Base-by-base conservation (phyloP, 2,329 filamentous ascomycete species). In the Colletotrichum tofieldiae region DNA sequence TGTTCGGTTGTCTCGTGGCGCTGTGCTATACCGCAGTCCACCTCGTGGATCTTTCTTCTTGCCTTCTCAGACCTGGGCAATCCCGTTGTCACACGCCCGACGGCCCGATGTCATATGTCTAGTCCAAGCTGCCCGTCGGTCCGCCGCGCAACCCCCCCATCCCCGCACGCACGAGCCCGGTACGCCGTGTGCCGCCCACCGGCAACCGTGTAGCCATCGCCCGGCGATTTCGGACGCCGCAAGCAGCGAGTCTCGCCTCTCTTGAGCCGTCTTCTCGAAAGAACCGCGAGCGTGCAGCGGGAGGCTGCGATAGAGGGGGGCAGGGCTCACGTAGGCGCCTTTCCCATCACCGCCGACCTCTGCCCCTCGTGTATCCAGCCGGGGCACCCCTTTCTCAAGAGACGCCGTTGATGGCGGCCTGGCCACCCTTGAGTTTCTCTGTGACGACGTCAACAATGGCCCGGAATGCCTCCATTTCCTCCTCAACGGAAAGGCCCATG, bases 381-480 rank as follows among this genome's bases (percentile, higher is more conserved):
- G 58, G 45, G 14, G 29, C 43, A 41, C 66, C 47, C 5, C 4
- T 35, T 29, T 14, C 26, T 75, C 60, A 69, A 20, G 67, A 43
- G 41, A 41, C 72, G 23, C 68, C 54, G 58, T 67, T 64, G 64
- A 80, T 78, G 49, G 81, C 75, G 61, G 79, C 79, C 52, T 58
- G 29, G 18, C 7, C 39, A 1, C 45, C 32, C 71, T 83, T 78
- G 56, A 93, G 81, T 76, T 89, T 86, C 54, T 84, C 83, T 79
- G 91, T 84, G 18, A 95, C 88, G 58, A 93, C 89, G 71, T 93
- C 89, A 41, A 95, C 91, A 51, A 97, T 90, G 75, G 88, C 89
- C 77, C 89, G 91, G 77, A 98, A 92, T 0, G 93, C 94, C 79
- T 96, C 94, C 91, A 98, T 95, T 84, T 98, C 96, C 85, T 98